Evolutionary conservation across 1,284 basidiomycete genomes (phyloP).

Genomic region (Vanrija humicola): DNA sequence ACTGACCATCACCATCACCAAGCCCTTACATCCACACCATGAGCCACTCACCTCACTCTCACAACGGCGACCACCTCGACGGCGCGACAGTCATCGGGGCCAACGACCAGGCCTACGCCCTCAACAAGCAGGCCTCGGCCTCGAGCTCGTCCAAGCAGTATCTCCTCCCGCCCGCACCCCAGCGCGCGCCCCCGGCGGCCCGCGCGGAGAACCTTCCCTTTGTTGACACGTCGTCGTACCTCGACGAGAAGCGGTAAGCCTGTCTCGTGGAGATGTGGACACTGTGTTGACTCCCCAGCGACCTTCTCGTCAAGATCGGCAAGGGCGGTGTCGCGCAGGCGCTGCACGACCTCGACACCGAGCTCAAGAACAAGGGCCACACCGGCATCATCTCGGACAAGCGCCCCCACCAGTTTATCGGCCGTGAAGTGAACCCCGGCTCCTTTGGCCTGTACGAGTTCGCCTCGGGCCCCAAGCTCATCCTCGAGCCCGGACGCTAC

Average conservation of each 20-base stretch:
- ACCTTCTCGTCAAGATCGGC: conserved; percentile 11
- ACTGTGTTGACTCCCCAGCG: neutral
- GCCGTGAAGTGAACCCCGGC: conserved; percentile 16
- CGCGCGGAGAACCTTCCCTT: conserved; percentile 6
- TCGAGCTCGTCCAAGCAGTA: neutral
- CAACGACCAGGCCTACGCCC: neutral
- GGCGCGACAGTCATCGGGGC: neutral
- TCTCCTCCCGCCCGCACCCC: neutral
- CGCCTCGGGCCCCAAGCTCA: conserved; percentile 9
- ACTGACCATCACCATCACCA: no score
- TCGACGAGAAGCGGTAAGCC: conserved; percentile 9
- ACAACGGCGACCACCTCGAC: neutral
- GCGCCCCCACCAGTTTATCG: conserved; percentile 9
- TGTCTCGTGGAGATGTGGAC: no score
- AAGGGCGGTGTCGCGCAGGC: conserved; percentile 10
- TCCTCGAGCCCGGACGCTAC: conserved; percentile 16
- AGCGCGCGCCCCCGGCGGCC: neutral
- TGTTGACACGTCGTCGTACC: conserved; percentile 10
- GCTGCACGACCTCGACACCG: conserved; percentile 7
- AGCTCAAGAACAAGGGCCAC: conserved; percentile 5
- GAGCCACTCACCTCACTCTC: neutral
- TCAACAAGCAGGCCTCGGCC: neutral
- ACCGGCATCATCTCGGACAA: conserved; percentile 10
- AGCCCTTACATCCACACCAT: no score
- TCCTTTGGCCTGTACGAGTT: conserved; percentile 17